A percentile compares a stretch with the other conserved stretches of the same genome.
Evolutionary conservation across 1,139 yeast species (phyloP).

Genomic region (Candida glucosophila): DNA sequence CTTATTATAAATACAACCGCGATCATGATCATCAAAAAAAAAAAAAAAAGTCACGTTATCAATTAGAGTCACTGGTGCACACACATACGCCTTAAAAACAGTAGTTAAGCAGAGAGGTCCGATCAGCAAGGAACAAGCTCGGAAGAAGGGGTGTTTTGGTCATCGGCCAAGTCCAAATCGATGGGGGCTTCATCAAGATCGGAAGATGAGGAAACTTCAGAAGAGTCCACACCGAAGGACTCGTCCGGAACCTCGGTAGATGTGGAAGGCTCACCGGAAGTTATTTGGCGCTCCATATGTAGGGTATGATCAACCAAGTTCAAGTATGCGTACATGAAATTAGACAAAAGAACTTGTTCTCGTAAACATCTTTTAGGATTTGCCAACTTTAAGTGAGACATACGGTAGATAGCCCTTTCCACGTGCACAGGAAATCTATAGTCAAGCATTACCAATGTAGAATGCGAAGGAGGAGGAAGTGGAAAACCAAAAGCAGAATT

Average conservation of each 20-base stretch:
- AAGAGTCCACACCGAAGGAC: not conserved
- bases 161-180: constrained; percentile 11
- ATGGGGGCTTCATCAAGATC: constrained; percentile 9
- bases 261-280: not conserved
- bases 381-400: constrained; percentile 87
- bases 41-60: too few species aligned
- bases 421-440: constrained; percentile 89
- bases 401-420: constrained; percentile 87
- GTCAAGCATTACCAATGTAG: constrained; percentile 72
- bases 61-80: too few species aligned
- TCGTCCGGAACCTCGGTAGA: not conserved
- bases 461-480: constrained; percentile 66
- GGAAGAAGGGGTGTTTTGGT: constrained; percentile 3
- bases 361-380: constrained; percentile 85
- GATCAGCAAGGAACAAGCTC: too few species aligned
- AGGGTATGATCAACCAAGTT: constrained; percentile 86
- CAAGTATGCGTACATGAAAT: constrained; percentile 95
- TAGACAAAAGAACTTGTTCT: constrained; percentile 86
- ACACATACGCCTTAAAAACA: too few species aligned
- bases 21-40: too few species aligned
- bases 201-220: not conserved
- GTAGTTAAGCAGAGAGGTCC: too few species aligned
- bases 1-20: too few species aligned
- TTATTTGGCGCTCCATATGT: constrained; percentile 53
- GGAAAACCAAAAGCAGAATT: constrained; percentile 86